Evolutionary conservation across 768 basidiomycete species (phyloP).

Genomic region (Tulasnella sp.): DNA sequence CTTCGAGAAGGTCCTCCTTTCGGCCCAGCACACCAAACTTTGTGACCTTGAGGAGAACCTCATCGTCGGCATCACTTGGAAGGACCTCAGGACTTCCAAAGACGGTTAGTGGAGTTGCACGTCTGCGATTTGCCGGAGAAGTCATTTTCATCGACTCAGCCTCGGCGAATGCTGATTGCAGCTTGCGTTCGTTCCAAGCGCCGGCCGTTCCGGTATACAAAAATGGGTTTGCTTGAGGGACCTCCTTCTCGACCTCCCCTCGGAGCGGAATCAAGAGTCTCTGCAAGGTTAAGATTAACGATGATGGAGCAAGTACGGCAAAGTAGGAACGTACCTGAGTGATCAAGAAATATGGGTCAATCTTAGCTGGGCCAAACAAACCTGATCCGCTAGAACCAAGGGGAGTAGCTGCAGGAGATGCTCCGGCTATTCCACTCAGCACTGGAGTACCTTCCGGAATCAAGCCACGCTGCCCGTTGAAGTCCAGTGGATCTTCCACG

Average conservation of each 20-base stretch:
- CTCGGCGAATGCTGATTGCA: slow-evolving; percentile 51
- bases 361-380: slow-evolving; percentile 45
- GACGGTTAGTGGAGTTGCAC: slow-evolving; percentile 7
- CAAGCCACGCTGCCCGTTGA: slow-evolving; percentile 43
- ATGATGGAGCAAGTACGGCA: background rate
- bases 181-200: slow-evolving; percentile 53
- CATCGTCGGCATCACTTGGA: slow-evolving; percentile 1
- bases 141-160: slow-evolving; percentile 48
- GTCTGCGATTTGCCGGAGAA: slow-evolving; percentile 21
- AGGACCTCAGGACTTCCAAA: slow-evolving; percentile 7
- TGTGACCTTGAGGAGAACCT: slow-evolving; percentile 47
- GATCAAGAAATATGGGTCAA: slow-evolving; percentile 90
- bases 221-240: slow-evolving; percentile 52
- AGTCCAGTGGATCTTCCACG: slow-evolving; percentile 78
- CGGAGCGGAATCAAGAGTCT: slow-evolving; percentile 56
- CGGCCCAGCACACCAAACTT: slow-evolving; percentile 72
- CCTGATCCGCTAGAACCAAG: slow-evolving; percentile 23
- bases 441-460: slow-evolving; percentile 31
- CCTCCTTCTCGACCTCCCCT: slow-evolving; percentile 45
- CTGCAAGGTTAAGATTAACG: background rate
- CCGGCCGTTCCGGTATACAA: slow-evolving; percentile 51
- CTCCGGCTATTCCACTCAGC: background rate
- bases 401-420: slow-evolving; percentile 25
- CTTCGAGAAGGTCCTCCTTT: slow-evolving; percentile 60
- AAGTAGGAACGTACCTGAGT: slow-evolving; percentile 43